These are phyloP conservation scores for Nicotiana benthamiana DNA, from an alignment of 257 asterid genomes.

Conservation along the genomic window DNA sequence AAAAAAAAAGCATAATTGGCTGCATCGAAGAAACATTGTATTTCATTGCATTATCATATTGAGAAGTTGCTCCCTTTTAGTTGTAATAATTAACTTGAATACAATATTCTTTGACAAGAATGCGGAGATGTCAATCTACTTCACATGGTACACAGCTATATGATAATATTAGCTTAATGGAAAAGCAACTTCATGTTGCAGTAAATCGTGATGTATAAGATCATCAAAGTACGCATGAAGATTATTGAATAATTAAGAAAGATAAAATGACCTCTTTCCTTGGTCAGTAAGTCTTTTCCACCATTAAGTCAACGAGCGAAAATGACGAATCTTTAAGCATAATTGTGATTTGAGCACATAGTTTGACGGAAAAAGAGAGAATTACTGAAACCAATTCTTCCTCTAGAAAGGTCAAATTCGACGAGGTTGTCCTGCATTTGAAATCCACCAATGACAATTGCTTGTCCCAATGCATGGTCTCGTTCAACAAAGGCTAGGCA, in stretches of 20 bases:
- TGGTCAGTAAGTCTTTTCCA: background rate
- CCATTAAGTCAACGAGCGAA: background rate
- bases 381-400: conserved; percentile 10
- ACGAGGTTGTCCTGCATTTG: conserved; percentile 20
- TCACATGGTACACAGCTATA: background rate
- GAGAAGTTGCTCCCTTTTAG: no score
- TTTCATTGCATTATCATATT: no score
- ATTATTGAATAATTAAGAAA: background rate
- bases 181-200: background rate
- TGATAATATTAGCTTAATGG: background rate
- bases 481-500: conserved; percentile 48
- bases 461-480: conserved; percentile 9
- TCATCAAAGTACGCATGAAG: background rate
- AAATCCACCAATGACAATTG: conserved; percentile 36
- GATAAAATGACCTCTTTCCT: background rate
- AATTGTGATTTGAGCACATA: conserved; percentile 22
- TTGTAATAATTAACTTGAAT: background rate
- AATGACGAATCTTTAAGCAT: background rate
- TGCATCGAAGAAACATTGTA: no score
- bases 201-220: no score
- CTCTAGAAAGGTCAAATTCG: background rate
- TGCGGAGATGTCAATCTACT: background rate
- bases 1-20: no score
- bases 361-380: conserved; percentile 24
- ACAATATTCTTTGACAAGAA: background rate